phyloP scores from a whole-genome alignment of 2,329 filamentous ascomycete genomes.

The Sclerotiophoma versabilis region DNA sequence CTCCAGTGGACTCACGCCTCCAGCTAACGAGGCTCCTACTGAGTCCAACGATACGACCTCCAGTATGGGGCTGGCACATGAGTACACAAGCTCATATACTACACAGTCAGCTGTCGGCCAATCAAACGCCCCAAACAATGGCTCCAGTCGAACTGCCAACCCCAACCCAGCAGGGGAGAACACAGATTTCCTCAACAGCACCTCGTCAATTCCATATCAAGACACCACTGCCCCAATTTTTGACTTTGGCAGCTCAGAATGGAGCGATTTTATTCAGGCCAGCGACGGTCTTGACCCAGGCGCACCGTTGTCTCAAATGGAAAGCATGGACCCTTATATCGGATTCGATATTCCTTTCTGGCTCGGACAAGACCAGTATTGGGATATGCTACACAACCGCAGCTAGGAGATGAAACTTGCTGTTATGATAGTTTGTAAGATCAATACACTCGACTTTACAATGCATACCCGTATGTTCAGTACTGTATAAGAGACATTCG shows the following conservation, averaged over 20 bases:
- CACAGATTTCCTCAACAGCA: not conserved
- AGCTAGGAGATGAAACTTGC: too few relatives aligned
- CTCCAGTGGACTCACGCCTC: slow-evolving; percentile 1
- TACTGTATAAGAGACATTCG: too few relatives aligned
- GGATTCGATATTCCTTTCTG: slow-evolving; percentile 49
- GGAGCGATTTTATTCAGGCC: slow-evolving; percentile 19
- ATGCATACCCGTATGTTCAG: too few relatives aligned
- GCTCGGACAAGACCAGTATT: slow-evolving; percentile 46
- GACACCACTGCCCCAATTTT: not conserved
- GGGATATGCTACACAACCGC: slow-evolving; percentile 27
- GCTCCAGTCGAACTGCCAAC: not conserved
- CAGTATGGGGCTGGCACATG: not conserved
- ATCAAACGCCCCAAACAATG: not conserved
- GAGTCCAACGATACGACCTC: not conserved
- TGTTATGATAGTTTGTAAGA: too few relatives aligned
- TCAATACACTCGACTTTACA: too few relatives aligned
- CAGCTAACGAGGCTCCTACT: not conserved
- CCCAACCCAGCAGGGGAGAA: not conserved
- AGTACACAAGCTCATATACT: not conserved
- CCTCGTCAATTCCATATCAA: not conserved
- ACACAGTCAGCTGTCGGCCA: not conserved
- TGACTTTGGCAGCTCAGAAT: slow-evolving; percentile 15
- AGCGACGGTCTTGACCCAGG: not conserved
- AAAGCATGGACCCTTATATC: slow-evolving; percentile 37
- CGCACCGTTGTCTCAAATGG: slow-evolving; percentile 1